Evolutionary conservation across 805 yeast genomes (phyloP), one percentile per base, ranked within the genome.

Genomic region (Cyberlindnera maritima): DNA sequence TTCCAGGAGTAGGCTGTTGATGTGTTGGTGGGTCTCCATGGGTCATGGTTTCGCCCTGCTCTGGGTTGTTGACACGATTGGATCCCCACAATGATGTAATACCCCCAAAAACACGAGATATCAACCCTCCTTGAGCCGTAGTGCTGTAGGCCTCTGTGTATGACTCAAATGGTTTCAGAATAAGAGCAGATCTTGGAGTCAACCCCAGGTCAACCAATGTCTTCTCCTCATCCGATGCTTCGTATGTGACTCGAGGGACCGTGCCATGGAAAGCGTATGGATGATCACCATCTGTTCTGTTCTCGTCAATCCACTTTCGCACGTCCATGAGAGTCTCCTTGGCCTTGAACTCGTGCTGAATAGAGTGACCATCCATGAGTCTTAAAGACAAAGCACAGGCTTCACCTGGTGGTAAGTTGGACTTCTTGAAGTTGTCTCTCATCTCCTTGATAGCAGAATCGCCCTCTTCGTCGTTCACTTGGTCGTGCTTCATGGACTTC

Each of bases 131-230:
- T 9, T 49, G 26, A 2, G 47, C 31, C 3, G 51, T 19, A 48
- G 59, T 19, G 44, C 61, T 23, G 53, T 63, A 57, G 41, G 71
- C 64, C 48, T 59, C 44, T n/a, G 61, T 17, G 34, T 56, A 61
- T 23, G 61, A 61, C 20, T 59, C 59, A 26, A 73, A 68, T 0
- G 94, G 91, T 59, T 86, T 85, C 53, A 90, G 68, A 20, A 88
- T 81, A 40, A 90, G 64, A 0, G 85, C 88, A 11, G 95, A 83
- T 47, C 95, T 72, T 2, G 92, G 91, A 14, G 78, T 73, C 43
- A 90, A 67, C 19, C 79, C 81, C 45, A 90, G 68, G 3, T 70
- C 75, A 21, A 61, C 61, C 33, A 90, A 67, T 3, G 80, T 66
- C 48, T 66, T 66, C 46, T 73, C 72, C 55, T 89, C 92, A 41